Base-by-base conservation (phyloP, 1,139 yeast genomes). In the Suhomyces kunorum region DNA sequence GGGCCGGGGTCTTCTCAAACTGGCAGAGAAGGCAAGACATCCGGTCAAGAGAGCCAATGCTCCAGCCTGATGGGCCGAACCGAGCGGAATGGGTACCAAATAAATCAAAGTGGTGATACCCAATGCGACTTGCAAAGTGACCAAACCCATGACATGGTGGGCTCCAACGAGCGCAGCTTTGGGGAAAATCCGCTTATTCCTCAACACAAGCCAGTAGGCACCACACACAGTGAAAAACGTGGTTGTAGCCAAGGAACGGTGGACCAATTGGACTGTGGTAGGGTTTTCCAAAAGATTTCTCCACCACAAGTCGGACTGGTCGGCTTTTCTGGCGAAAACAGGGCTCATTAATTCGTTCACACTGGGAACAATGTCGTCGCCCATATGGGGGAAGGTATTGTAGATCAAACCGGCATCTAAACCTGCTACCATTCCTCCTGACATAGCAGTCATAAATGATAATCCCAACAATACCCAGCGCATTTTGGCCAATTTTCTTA, bases 341-440 rank as follows among this genome's bases (percentile, higher is more conserved):
- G 85, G 81, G 35, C 87, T 84, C 73, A 89, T 78, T 38, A 94
- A 70, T 61, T 94, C 99, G 44, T 72, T 64, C 17, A 59, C 61
- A 15, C 84, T 76, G 11, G 99, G 98, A 26, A 87, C 54, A 66
- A 77, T 76, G 32, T 78, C 78, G 42, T 85, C 81, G 36, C 98
- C 98, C 98, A 94, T 94, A 55, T 83, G 87, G 20, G 99, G 98
- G 76, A 90, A 94, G 4, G 95, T 84, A 63, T 94, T 92, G 66
- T 92, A 94, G 51, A 94, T 89, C 61, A 90, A 74, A 36, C 98
- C 98, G 3, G 99, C 98, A 64, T 94, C 98, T 43, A 94, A 73
- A 6, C 98, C 98, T 13, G 99, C 98, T 35, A 94, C 98, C 77
- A 94, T 81, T 14, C 96, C 98, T 45, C 98, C 98, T 18, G 95